A percentile compares a stretch with the other conserved stretches of the same genome.
phyloP scores from a whole-genome alignment of 2,329 filamentous ascomycete genomes.

The Bretziella fagacearum region DNA sequence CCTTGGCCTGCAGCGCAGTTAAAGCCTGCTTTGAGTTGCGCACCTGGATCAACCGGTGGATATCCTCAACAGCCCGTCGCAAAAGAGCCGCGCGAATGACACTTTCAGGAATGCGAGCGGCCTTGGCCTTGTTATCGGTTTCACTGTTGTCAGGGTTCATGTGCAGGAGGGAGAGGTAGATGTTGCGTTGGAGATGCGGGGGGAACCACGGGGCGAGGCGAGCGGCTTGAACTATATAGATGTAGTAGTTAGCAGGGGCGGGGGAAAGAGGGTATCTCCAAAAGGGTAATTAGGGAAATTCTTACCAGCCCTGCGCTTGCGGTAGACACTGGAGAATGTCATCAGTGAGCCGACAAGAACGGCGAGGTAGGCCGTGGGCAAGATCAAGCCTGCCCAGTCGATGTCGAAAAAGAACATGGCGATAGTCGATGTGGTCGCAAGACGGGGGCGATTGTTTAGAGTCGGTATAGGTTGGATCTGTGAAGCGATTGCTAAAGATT shows the following conservation, averaged over 20 bases:
- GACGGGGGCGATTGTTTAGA: background rate
- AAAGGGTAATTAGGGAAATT: slow-evolving; percentile 14
- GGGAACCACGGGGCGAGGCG: slow-evolving; percentile 91
- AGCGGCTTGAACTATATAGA: slow-evolving; percentile 48
- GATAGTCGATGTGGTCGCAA: background rate
- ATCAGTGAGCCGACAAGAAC: slow-evolving; percentile 77
- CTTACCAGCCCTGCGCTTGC: slow-evolving; percentile 73
- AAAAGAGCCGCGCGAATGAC: slow-evolving; percentile 78
- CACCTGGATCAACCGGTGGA: slow-evolving; percentile 77
- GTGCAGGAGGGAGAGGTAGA: slow-evolving; percentile 86
- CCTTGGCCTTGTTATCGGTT: slow-evolving; percentile 54
- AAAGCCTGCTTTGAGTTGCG: slow-evolving; percentile 78
- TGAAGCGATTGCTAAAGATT: background rate
- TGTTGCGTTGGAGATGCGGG: slow-evolving; percentile 74
- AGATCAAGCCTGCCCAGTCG: slow-evolving; percentile 69
- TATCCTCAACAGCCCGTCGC: slow-evolving; percentile 79
- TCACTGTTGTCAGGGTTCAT: slow-evolving; percentile 41
- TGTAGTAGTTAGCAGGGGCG: background rate
- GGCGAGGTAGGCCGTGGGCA: slow-evolving; percentile 77
- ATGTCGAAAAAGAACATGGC: slow-evolving; percentile 35
- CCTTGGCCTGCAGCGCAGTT: slow-evolving; percentile 65
- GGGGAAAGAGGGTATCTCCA: slow-evolving; percentile 16
- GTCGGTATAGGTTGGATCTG: too few relatives aligned
- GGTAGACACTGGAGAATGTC: slow-evolving; percentile 84
- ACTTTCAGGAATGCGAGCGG: slow-evolving; percentile 57